phyloP scores from a whole-genome alignment of 2,329 filamentous ascomycete genomes.

The Phaeosphaeriaceae sp. region DNA sequence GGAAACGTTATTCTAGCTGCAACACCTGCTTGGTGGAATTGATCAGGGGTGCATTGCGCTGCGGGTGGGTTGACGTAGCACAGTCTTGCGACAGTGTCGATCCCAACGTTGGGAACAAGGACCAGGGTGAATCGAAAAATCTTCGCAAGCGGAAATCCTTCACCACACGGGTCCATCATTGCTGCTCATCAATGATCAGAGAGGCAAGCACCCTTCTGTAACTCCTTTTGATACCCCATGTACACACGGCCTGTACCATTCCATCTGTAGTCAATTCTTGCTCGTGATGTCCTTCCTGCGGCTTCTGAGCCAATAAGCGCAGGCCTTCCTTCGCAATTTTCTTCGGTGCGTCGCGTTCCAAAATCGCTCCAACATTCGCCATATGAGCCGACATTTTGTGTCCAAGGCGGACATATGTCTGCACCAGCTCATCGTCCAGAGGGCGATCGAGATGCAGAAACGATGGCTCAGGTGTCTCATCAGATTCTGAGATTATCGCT shows the following conservation, averaged over 20 bases:
- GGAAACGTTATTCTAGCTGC: neutral
- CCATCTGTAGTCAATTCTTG: neutral
- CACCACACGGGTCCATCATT: neutral
- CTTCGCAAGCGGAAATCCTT: too few species aligned
- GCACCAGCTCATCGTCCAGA: conserved; percentile 66
- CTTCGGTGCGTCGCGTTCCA: conserved; percentile 17
- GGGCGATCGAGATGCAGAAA: conserved; percentile 65
- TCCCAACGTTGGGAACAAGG: neutral
- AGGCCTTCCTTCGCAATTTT: conserved; percentile 16
- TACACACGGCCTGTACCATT: neutral
- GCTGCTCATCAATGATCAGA: neutral
- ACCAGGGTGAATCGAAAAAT: too few species aligned
- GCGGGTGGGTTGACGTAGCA: neutral
- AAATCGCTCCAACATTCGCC: conserved; percentile 62
- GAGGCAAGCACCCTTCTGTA: conserved; percentile 4
- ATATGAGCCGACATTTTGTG: conserved; percentile 60
- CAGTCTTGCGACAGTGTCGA: neutral
- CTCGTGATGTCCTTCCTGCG: neutral
- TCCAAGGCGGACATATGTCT: conserved; percentile 62
- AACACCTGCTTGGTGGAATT: neutral
- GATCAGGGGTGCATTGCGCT: neutral
- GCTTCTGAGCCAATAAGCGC: conserved; percentile 1
- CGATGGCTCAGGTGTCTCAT: conserved; percentile 40
- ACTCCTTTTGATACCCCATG: conserved; percentile 15
- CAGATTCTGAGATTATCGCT: conserved; percentile 8